Evolutionary conservation across 495 filamentous ascomycete species (phyloP).

Genomic region (Chaetomium tenue): DNA sequence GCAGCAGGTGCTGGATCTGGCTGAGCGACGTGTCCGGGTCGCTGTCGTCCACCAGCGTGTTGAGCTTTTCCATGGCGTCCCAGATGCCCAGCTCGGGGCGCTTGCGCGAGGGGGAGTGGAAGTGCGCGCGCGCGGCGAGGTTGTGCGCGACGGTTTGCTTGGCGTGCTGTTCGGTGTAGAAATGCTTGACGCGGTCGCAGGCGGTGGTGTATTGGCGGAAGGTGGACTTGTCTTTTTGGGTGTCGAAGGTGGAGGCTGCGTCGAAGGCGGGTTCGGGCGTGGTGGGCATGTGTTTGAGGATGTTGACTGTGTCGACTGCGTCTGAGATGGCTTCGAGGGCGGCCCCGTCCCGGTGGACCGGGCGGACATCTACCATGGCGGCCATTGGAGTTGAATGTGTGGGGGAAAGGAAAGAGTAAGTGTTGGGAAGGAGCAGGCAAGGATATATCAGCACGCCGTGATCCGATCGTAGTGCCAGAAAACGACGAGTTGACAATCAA

Average conservation of each 20-base stretch:
- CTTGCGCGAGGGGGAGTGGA: slow-evolving; percentile 57
- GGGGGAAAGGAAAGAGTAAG: too few relatives aligned
- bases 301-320: slow-evolving; percentile 76
- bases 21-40: slow-evolving; percentile 81
- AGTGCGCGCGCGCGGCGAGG: slow-evolving; percentile 67
- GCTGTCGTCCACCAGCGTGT: slow-evolving; percentile 82
- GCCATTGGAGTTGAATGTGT: slow-evolving; percentile 2
- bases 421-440: too few relatives aligned
- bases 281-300: slow-evolving; percentile 55
- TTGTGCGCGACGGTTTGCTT: slow-evolving; percentile 87
- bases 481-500: too few relatives aligned
- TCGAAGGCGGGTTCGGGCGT: slow-evolving; percentile 53
- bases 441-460: too few relatives aligned
- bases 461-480: too few relatives aligned
- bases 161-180: slow-evolving; percentile 80
- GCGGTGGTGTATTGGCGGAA: slow-evolving; percentile 79
- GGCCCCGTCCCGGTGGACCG: slow-evolving; percentile 50
- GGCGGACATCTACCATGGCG: not conserved
- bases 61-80: slow-evolving; percentile 87
- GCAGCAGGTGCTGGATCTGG: slow-evolving; percentile 85
- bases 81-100: slow-evolving; percentile 78
- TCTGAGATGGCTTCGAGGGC: slow-evolving; percentile 80
- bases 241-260: slow-evolving; percentile 65
- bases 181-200: slow-evolving; percentile 75
- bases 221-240: slow-evolving; percentile 73